These are phyloP conservation scores for Monosporascus sp. DNA, from an alignment of 2,329 filamentous ascomycete species.

Conservation along the genomic window DNA sequence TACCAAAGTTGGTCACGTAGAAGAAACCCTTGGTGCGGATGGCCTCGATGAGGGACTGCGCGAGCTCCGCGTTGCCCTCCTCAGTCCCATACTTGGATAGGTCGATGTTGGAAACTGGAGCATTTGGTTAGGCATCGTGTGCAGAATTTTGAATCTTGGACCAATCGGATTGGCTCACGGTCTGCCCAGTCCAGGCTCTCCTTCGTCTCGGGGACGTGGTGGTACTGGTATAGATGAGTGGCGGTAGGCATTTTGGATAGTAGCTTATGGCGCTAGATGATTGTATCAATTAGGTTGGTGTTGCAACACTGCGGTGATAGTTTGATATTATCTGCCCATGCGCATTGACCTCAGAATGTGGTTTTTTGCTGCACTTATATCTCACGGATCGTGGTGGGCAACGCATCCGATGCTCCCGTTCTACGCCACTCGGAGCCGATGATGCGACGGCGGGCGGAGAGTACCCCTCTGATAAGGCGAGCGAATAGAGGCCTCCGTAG, in stretches of 20 bases:
- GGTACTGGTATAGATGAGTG: constrained; percentile 27
- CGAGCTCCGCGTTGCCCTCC: constrained; percentile 24
- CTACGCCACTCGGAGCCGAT: too few species aligned
- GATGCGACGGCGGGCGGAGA: too few species aligned
- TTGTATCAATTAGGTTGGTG: neutral
- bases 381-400: too few species aligned
- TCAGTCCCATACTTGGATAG: constrained; percentile 28
- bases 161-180: constrained; percentile 13
- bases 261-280: neutral
- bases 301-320: too few species aligned
- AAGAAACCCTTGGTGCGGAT: constrained; percentile 46
- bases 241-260: constrained; percentile 27
- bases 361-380: too few species aligned
- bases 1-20: constrained; percentile 57
- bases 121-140: neutral
- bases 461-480: too few species aligned
- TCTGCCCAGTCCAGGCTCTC: constrained; percentile 33
- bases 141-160: neutral
- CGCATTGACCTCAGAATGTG: too few species aligned
- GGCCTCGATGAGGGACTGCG: constrained; percentile 26
- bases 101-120: constrained; percentile 28
- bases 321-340: too few species aligned
- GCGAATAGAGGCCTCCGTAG: too few species aligned
- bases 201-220: constrained; percentile 31
- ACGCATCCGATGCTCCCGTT: too few species aligned